These are phyloP conservation scores for Entomortierella parvispora DNA, from an alignment of 192 early-diverging fungal species.

Conservation along the genomic window DNA sequence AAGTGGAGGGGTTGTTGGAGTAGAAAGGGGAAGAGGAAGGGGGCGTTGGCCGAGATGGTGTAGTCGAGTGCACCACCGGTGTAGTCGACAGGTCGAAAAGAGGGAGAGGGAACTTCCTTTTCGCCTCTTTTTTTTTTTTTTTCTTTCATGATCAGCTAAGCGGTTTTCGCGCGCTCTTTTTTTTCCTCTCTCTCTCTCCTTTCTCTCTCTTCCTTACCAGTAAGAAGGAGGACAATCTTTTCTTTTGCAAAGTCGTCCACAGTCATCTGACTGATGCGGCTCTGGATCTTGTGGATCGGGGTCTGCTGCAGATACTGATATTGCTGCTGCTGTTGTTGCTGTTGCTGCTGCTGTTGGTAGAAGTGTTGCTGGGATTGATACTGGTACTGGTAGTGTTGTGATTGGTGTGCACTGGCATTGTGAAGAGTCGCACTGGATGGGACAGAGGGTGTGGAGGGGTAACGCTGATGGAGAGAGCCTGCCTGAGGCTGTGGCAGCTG, in stretches of 20 bases:
- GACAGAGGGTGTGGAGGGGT: too few species aligned
- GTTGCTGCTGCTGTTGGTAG: not conserved
- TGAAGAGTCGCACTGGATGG: not conserved
- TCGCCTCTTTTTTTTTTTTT: not conserved
- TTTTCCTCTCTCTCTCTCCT: not conserved
- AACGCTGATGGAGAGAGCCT: not conserved
- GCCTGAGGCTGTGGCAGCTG: too few species aligned
- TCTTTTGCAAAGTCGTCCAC: slow-evolving; percentile 44
- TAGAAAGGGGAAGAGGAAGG: too few species aligned
- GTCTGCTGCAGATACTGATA: slow-evolving; percentile 7
- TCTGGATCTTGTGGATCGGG: slow-evolving; percentile 38
- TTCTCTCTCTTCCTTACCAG: slow-evolving; percentile 21
- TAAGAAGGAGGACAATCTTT: slow-evolving; percentile 45
- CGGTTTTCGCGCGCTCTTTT: not conserved
- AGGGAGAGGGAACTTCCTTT: not conserved
- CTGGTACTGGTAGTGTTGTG: slow-evolving; percentile 3
- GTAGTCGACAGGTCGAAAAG: not conserved
- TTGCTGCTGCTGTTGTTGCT: slow-evolving; percentile 9
- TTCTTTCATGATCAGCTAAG: not conserved
- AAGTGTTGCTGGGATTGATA: slow-evolving; percentile 12
- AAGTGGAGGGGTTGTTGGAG: too few species aligned
- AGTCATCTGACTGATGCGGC: slow-evolving; percentile 36
- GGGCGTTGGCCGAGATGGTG: too few species aligned
- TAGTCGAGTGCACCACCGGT: not conserved
- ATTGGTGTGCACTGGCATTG: slow-evolving; percentile 8